Base-by-base conservation (phyloP, 805 yeast species). In the Saccharomycopsis lassenensis region DNA sequence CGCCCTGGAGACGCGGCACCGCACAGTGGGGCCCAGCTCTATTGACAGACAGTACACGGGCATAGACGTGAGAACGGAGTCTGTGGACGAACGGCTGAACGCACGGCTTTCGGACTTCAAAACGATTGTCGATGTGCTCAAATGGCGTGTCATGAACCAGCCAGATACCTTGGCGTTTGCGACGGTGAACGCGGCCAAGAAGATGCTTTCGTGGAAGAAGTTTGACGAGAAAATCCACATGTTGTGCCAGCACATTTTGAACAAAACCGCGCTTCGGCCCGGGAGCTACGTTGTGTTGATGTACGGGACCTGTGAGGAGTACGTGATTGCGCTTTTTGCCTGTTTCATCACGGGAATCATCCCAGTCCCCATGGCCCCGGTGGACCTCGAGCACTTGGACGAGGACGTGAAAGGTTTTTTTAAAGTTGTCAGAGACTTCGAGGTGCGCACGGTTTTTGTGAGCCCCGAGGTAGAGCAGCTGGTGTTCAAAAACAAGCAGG, bases 281-380 rank as follows among this genome's bases (percentile, higher is more conserved):
- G 94, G 94, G 0, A 82, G 80, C 36, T 62, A 67, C 44, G 89
- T 85, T 3, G 65, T 86, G 3, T 59, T 91, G 48, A 77, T 86
- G 77, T 86, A 84, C 52, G 79, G 94, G 0, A 69, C 89, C 31
- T 74, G 86, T 1, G 95, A 87, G 39, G 97, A 91, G 43, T 89
- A 73, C 50, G 72, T 79, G 4, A 73, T 84, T 20, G 84, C 94
- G 2, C 63, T 86, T 1, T 74, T 77, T 55, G 96, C 98, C 0
- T 89, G 97, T 52, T 70, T 89, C 54, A 58, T 78, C 38, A 70
- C 86, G 36, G 95, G 95, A 6, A 51, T 85, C 4, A 67, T 82
- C 2, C 84, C 91, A 1, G 66, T 89, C 11, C 91, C 94, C 0
- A 55, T 85, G 52, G 61, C 75, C 7, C 86, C 93, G 0, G 58